Percentiles rank a stretch among this genome's conserved stretches.
Evolutionary conservation across 1,284 basidiomycete species (phyloP).

Genomic region (Psilocybe mexicana): DNA sequence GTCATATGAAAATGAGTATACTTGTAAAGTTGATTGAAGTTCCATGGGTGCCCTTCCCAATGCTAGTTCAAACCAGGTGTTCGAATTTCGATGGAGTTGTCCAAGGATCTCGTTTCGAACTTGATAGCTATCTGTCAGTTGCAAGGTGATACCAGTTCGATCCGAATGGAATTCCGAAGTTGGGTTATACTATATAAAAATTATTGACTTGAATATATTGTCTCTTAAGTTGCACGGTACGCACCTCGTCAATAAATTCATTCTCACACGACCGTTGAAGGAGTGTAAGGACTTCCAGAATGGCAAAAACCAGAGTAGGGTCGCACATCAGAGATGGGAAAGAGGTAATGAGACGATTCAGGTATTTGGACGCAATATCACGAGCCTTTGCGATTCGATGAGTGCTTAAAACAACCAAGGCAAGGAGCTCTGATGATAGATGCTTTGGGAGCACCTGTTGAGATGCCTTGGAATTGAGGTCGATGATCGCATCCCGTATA

Average conservation of each 20-base stretch:
- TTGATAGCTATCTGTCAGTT: conserved; percentile 87
- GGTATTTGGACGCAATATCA: conserved; percentile 79
- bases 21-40: conserved; percentile 89
- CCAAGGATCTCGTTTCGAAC: conserved; percentile 84
- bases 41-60: conserved; percentile 89
- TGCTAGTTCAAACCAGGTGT: conserved; percentile 84
- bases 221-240: conserved; percentile 14
- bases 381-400: conserved; percentile 84
- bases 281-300: conserved; percentile 91
- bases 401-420: conserved; percentile 78
- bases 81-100: conserved; percentile 73
- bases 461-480: conserved; percentile 73
- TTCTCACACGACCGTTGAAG: conserved; percentile 88
- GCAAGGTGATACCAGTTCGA: conserved; percentile 72
- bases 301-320: conserved; percentile 81
- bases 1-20: conserved; percentile 29
- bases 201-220: background rate
- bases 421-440: conserved; percentile 76
- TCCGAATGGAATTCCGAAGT: conserved; percentile 83
- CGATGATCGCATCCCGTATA: conserved; percentile 70
- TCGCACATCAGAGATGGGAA: conserved; percentile 97
- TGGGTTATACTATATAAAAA: conserved; percentile 75
- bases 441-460: conserved; percentile 78
- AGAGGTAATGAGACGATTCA: conserved; percentile 86
- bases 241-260: conserved; percentile 89